These are phyloP conservation scores for Phytophthora palmivora DNA, from an alignment of 352 stramenopile species.

Conservation along the genomic window DNA sequence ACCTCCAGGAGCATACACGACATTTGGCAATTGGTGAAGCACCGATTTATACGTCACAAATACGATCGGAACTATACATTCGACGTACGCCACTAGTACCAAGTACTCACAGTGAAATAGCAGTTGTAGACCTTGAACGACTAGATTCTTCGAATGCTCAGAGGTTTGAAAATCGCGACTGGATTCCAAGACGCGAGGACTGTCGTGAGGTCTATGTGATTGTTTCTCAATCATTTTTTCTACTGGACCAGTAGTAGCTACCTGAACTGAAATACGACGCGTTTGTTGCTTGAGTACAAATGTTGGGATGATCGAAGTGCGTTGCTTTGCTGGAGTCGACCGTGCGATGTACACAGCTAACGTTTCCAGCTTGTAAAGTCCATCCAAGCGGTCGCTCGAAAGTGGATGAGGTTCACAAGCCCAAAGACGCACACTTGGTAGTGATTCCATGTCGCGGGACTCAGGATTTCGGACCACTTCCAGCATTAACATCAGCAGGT, in stretches of 20 bases:
- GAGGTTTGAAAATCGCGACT: too few relatives aligned
- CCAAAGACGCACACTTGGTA: conserved; percentile 2
- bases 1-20: conserved; percentile 23
- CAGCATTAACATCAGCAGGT: too few relatives aligned
- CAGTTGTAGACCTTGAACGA: conserved; percentile 23
- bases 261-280: neutral
- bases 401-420: conserved; percentile 2
- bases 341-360: neutral
- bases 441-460: too few relatives aligned
- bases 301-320: too few relatives aligned
- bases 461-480: too few relatives aligned
- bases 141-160: conserved; percentile 10
- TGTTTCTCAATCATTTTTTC: too few relatives aligned
- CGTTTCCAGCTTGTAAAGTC: neutral
- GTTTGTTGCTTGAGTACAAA: neutral
- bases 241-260: neutral
- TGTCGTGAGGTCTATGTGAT: too few relatives aligned
- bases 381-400: neutral
- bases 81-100: conserved; percentile 40
- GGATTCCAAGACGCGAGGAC: too few relatives aligned
- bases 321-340: too few relatives aligned
- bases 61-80: conserved; percentile 38
- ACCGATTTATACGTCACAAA: conserved; percentile 38
- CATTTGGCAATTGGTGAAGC: conserved; percentile 40
- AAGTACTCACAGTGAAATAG: conserved; percentile 41